Base-by-base conservation (phyloP, 495 filamentous ascomycete genomes). In the Talaromyces wortmannii region DNA sequence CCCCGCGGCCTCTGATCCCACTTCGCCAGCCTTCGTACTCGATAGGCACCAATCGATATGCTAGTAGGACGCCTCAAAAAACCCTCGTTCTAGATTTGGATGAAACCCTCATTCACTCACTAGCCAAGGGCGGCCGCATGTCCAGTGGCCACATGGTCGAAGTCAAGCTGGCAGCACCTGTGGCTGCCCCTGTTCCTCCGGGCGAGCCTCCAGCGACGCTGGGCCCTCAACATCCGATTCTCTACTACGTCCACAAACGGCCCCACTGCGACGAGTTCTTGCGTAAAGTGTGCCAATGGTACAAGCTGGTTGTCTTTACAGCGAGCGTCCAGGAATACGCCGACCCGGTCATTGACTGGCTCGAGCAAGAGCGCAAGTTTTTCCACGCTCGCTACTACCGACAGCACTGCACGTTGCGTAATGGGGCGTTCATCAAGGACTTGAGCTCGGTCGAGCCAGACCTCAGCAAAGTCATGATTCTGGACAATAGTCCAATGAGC, bases 181-280 rank as follows among this genome's bases (percentile, higher is more conserved):
- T 82, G 59, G 81, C 81, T 16, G 78, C 82, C 33, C 77, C 83
- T 55, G 71, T 82, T 50, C 77, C 78, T 31, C 80, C 81, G 31
- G 84, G 85, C 43, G 85, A 80, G 42, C 73, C 74, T 15, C 82
- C 83, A 52, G 74, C 81, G 23, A 81, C 81, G 13, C 66, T 90
- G 43, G 91, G 88, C 10, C 88, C 89, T 47, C 92, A 96, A 63
- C 91, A 97, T 67, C 94, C 94, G 5, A 97, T 98, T 63, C 73
- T 98, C 56, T 98, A 98, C 73, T 97, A 97, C 75, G 94, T 98
- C 50, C 95, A 97, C 73, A 97, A 97, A 72, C 83, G 94, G 55
- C 94, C 94, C 31, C 83, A 95, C 64, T 97, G 95, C 71, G 92
- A 98, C 69, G 94, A 97, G 56, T 98, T 98, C 64, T 72, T 98